phyloP scores from a whole-genome alignment of 176 grass and related monocot genomes.

The Alloteropsis semialata region DNA sequence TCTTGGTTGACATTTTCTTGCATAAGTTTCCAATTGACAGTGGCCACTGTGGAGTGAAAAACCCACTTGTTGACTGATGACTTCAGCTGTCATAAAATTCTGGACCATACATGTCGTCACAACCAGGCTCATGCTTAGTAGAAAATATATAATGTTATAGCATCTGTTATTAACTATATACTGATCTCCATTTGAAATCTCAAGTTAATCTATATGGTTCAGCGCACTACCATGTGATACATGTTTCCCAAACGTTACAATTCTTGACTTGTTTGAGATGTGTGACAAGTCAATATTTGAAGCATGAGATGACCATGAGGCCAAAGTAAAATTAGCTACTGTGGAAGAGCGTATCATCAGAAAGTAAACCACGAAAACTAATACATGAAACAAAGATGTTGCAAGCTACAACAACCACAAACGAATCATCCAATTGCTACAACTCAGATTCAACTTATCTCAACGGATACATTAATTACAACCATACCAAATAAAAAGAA shows the following conservation, averaged over 20 bases:
- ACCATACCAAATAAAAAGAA: background rate
- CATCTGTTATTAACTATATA: background rate
- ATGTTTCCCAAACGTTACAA: constrained; percentile 27
- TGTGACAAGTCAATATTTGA: constrained; percentile 10
- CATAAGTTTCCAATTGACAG: background rate
- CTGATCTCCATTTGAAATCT: background rate
- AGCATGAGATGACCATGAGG: background rate
- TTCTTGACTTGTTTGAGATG: constrained; percentile 6
- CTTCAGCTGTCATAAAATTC: background rate
- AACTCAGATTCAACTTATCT: background rate
- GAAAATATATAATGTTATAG: background rate
- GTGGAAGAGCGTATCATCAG: background rate
- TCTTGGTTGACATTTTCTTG: background rate
- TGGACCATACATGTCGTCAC: background rate
- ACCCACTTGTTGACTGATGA: background rate
- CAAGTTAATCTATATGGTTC: background rate
- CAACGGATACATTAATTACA: background rate
- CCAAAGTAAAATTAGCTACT: constrained; percentile 4
- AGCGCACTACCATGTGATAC: constrained; percentile 23
- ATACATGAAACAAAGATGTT: background rate
- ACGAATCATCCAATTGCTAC: background rate
- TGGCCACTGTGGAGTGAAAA: background rate
- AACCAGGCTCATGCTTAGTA: background rate
- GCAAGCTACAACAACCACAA: background rate
- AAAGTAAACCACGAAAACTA: background rate